Base-by-base conservation (phyloP, 148 eudicot genomes). In the Tetragonia tetragonoides region DNA sequence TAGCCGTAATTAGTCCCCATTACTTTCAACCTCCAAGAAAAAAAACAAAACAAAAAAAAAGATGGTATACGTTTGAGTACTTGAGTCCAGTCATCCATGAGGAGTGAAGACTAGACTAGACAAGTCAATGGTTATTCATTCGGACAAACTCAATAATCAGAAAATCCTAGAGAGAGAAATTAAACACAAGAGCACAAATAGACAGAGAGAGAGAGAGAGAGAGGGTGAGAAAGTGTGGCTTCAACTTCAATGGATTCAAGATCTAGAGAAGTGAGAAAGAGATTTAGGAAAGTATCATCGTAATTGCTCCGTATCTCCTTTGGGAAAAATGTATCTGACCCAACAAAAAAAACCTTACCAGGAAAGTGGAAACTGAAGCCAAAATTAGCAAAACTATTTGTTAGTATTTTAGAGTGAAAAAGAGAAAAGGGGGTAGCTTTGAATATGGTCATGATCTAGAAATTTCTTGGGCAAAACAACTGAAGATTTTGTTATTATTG, bases 401-500 rank as follows among this genome's bases (percentile, higher is more conserved):
- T 28, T 28, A n/a, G 46, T 42, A 44, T 44, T 74, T 41, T 6
- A 20, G 78, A 75, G 59, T 11, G 37, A 70, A 16, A 28, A 47
- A 42, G 24, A 14, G 60, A 46, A 41, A 34, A 53, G 16, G 7
- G 23, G 51, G 72, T 12, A 28, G 17, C 37, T 67, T 68, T 66
- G 69, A 37, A 66, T 66, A 37, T 68, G 84, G 81, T 82, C 64
- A 82, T 78, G 81, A 68, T 71, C 62, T 73, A 60, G 69, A 44
- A 77, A 65, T 73, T 78, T 46, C 75, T 60, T 14, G 68, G 49
- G 57, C 57, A 63, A 78, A 42, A 41, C 15, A 14, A 65, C 41
- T 8, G 42, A 70, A 37, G 46, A 57, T 60, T 81, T 73, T 67
- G 73, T 65, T 56, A 56, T 56, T 7, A 17, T 72, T 77, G 38